Evolutionary conservation across 1,284 basidiomycete genomes (phyloP), one percentile per base, ranked within the genome.

Genomic region (Cutaneotrichosporon cyanovorans): DNA sequence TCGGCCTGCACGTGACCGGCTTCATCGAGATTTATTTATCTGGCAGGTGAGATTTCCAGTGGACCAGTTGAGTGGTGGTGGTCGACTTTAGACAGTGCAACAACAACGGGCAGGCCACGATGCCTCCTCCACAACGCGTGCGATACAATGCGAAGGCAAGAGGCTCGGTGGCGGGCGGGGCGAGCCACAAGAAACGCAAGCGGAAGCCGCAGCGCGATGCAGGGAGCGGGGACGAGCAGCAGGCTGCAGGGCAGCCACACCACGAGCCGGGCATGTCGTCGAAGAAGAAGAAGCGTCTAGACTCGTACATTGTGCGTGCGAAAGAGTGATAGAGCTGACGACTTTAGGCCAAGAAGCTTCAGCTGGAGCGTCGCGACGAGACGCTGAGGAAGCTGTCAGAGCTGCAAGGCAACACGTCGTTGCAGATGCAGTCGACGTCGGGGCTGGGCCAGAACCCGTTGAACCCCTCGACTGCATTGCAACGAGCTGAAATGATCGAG

Each of bases 401-500:
- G 0, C 55, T 66, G 31, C 58, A 61, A 28, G 60, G 58, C 8
- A 59, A 58, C 19, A 48, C 53, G 1, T 59, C 58, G 1, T 49
- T 61, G 14, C 51, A 58, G 7, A 52, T 68, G 25, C 52, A 59
- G 9, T 65, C 66, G 7, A 57, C 65, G 3, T 55, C 62, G 3
- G 59, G 60, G 3, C 50, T 64, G 1, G 68, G 67, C 6, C 71
- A 72, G 51, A 67, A 65, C 38, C 71, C 71, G 0, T 20, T 57
- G 2, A 61, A 60, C 19, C 69, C 69, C 2, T 60, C 60, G 2
- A 70, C 65, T 28, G 69, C 71, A 0, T 47, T 62, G 37, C 61
- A 72, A 36, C 82, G 93, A 62, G 84, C 84, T 0, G 80, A 86
- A 38, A 82, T 81, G 61, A 85, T 87, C 52, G 87, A 88, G 67